Evolutionary conservation across 1,139 yeast genomes (phyloP).

Genomic region (Casaregolazyma suthepensis): DNA sequence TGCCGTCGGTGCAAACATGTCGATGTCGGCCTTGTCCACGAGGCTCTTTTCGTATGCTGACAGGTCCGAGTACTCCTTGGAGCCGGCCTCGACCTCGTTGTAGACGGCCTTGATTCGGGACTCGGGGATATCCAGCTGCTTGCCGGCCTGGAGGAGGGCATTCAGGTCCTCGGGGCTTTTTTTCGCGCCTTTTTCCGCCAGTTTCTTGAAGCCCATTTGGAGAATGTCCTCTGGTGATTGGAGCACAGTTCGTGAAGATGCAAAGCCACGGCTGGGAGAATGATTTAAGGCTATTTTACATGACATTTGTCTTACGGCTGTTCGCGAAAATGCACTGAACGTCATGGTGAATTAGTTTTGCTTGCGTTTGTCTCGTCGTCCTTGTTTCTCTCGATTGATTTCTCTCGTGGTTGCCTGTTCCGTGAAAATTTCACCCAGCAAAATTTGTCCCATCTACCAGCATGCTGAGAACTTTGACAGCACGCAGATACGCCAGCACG

Average conservation of each 20-base stretch:
- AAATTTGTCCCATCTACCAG: neutral
- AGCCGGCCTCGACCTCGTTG: slow-evolving; percentile 23
- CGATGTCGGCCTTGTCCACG: slow-evolving; percentile 18
- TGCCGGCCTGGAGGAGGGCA: slow-evolving; percentile 29
- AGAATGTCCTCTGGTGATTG: slow-evolving; percentile 23
- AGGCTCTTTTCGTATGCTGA: slow-evolving; percentile 18
- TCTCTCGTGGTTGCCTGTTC: neutral
- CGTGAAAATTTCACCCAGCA: neutral
- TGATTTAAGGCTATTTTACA: neutral
- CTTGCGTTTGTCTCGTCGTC: too few species aligned
- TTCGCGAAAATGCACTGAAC: too few species aligned
- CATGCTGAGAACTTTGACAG: neutral
- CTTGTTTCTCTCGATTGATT: neutral
- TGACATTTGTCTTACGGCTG: too few species aligned
- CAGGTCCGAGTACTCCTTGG: slow-evolving; percentile 15
- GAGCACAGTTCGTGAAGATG: neutral
- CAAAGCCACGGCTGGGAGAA: neutral
- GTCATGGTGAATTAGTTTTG: too few species aligned
- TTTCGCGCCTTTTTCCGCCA: slow-evolving; percentile 25
- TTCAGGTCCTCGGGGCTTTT: slow-evolving; percentile 28
- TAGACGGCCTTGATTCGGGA: slow-evolving; percentile 27
- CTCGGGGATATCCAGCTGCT: slow-evolving; percentile 28
- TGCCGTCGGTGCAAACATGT: slow-evolving; percentile 20
- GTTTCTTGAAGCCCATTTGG: slow-evolving; percentile 30
- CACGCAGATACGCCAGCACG: slow-evolving; percentile 5